phyloP scores from a whole-genome alignment of 805 yeast genomes.

The Saccharomycopsis fibuligera region DNA sequence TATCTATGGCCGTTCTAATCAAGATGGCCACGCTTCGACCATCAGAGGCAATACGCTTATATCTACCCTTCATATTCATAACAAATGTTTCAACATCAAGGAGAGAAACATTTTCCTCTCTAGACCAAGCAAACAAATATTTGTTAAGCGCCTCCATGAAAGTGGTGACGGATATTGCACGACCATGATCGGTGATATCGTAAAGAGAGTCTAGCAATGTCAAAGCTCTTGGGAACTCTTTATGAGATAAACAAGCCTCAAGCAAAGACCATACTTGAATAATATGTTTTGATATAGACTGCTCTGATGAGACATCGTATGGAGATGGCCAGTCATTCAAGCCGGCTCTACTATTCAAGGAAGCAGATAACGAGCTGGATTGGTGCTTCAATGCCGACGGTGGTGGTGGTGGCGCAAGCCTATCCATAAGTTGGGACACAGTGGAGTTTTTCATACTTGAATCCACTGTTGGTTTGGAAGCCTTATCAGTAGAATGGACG shows the following conservation, averaged over 20 bases:
- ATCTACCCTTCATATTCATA: constrained; percentile 27
- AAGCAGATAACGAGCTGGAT: not conserved
- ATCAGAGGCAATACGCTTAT: constrained; percentile 36
- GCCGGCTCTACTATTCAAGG: not conserved
- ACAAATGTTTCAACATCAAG: constrained; percentile 40
- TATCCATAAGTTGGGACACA: too few relatives aligned
- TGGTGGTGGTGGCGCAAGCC: too few relatives aligned
- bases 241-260: constrained; percentile 68
- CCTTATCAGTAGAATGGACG: not conserved
- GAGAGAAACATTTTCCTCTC: constrained; percentile 34
- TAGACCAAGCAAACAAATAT: constrained; percentile 42
- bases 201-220: constrained; percentile 58
- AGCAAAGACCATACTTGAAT: constrained; percentile 66
- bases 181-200: constrained; percentile 34
- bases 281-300: constrained; percentile 21
- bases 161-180: constrained; percentile 31
- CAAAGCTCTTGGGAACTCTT: constrained; percentile 64
- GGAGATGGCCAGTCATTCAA: not conserved
- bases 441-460: too few relatives aligned
- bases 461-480: too few relatives aligned
- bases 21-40: constrained; percentile 57
- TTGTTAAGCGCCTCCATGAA: constrained; percentile 65
- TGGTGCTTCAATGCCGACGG: not conserved
- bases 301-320: not conserved
- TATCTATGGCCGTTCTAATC: constrained; percentile 37